Evolutionary conservation across 768 basidiomycete genomes (phyloP).

Genomic region (Tylopilus vinaceipallidus): DNA sequence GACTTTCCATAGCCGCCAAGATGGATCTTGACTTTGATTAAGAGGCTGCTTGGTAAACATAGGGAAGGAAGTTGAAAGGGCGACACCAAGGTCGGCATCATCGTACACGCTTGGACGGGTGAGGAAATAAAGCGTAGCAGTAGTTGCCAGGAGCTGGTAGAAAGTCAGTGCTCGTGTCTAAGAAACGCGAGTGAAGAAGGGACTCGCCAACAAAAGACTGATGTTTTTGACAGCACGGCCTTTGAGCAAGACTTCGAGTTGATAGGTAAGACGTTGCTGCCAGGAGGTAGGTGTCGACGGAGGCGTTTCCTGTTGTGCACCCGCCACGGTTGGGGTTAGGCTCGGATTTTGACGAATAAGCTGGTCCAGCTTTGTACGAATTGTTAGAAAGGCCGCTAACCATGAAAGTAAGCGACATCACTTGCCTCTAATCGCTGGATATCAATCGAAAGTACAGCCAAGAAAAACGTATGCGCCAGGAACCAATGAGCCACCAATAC

Average conservation of each 20-base stretch:
- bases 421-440: conserved; percentile 85
- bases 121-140: conserved; percentile 70
- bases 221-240: conserved; percentile 75
- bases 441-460: conserved; percentile 93
- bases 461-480: conserved; percentile 92
- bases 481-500: conserved; percentile 98
- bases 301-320: conserved; percentile 23
- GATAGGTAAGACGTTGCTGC: conserved; percentile 29
- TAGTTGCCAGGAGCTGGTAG: conserved; percentile 70
- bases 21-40: conserved; percentile 43
- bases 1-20: conserved; percentile 71
- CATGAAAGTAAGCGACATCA: background rate
- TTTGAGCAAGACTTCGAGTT: conserved; percentile 46
- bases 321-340: conserved; percentile 44
- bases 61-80: conserved; percentile 25
- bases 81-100: conserved; percentile 21
- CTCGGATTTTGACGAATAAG: conserved; percentile 72
- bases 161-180: conserved; percentile 3
- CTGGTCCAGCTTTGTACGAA: conserved; percentile 65
- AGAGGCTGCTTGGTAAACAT: conserved; percentile 34
- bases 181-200: background rate
- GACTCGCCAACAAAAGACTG: conserved; percentile 73
- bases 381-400: conserved; percentile 11
- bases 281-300: conserved; percentile 26
- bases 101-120: conserved; percentile 50